These are phyloP conservation scores for Cytospora chrysosperma DNA, from an alignment of 2,329 filamentous ascomycete genomes.

Conservation along the genomic window DNA sequence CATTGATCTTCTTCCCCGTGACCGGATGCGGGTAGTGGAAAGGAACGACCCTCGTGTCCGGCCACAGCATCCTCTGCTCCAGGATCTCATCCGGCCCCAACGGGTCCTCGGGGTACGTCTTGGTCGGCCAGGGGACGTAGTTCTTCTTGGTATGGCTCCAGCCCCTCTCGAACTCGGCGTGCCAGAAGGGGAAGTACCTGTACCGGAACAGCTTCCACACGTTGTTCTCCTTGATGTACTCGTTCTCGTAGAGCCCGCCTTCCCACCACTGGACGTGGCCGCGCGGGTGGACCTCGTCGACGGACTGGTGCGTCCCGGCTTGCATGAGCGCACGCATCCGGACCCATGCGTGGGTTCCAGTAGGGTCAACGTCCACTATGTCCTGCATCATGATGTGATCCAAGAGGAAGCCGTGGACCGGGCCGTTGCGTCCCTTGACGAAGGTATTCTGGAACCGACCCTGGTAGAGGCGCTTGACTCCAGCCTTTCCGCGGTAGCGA, in stretches of 20 bases:
- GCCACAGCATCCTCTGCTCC: constrained; percentile 55
- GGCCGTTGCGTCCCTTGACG: constrained; percentile 54
- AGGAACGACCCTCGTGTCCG: constrained; percentile 53
- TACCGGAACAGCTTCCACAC: constrained; percentile 55
- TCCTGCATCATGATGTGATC: constrained; percentile 59
- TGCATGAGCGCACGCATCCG: constrained; percentile 56
- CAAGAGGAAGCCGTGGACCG: constrained; percentile 54
- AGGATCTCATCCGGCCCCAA: constrained; percentile 52
- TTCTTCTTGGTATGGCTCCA: constrained; percentile 54
- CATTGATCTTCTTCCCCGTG: constrained; percentile 43
- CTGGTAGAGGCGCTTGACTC: constrained; percentile 52
- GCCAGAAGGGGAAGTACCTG: constrained; percentile 59
- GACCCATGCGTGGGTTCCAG: constrained; percentile 47
- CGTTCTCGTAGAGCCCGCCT: constrained; percentile 58
- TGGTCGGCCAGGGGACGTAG: constrained; percentile 51
- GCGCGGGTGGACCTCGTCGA: constrained; percentile 49
- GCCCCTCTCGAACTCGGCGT: constrained; percentile 50
- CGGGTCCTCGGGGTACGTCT: constrained; percentile 49
- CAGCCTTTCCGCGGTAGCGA: constrained; percentile 51
- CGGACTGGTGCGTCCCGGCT: constrained; percentile 52
- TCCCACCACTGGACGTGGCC: constrained; percentile 59
- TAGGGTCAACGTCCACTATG: constrained; percentile 50
- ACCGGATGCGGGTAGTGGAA: constrained; percentile 54
- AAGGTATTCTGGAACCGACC: constrained; percentile 51
- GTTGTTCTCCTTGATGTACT: constrained; percentile 56